Base-by-base conservation (phyloP, 2,329 filamentous ascomycete species). In the Trichoderma pleuroti region DNA sequence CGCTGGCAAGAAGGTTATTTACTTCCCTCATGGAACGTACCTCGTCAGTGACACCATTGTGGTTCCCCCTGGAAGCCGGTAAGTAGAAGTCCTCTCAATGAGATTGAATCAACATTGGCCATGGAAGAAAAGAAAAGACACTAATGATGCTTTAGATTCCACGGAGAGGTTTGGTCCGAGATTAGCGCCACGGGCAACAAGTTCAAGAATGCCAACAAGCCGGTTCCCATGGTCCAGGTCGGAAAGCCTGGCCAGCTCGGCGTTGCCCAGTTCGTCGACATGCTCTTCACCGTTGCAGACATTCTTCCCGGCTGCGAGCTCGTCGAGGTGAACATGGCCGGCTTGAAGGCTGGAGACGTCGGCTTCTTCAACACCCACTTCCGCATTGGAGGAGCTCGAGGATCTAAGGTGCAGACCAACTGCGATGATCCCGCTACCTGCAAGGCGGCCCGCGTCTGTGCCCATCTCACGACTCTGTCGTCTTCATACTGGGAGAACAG, bases 41-140 rank as follows among this genome's bases (percentile, higher is more conserved):
- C 82, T 89, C 24, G 81, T 87, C 14, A 87, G 87, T 28, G 86
- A 88, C 75, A 82, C 83, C 4, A 85, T 85, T 79, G 81, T 85
- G n/a, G 79, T 81, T 4, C 83, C 72, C 5, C 68, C 72, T 18
- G 72, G 71, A 59, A 72, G 63, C 49, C 70, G 70, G 68, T 70
- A 60, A 49, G 68, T 60, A 3, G 7, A 1, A 21, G 26, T 1
- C 46, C n/a, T 24, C 46, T 21, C 5, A 5, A 24, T 52, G 11
- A 5, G 11, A 52, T 14, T 52, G 46, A 24, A 3, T 52, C 16
- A 14, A 3, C 16, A 24, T 60, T 36, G 18, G 32, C 7, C 28
- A 18, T 10, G 5, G 1, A 49, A 46, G 9, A 21, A 9, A 49
- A 10, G n/a, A 18, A 11, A 9, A 12, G 34, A 14, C 4, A 5